Conservation (phyloP, 768 basidiomycete species). For the Russula emetica region DNA sequence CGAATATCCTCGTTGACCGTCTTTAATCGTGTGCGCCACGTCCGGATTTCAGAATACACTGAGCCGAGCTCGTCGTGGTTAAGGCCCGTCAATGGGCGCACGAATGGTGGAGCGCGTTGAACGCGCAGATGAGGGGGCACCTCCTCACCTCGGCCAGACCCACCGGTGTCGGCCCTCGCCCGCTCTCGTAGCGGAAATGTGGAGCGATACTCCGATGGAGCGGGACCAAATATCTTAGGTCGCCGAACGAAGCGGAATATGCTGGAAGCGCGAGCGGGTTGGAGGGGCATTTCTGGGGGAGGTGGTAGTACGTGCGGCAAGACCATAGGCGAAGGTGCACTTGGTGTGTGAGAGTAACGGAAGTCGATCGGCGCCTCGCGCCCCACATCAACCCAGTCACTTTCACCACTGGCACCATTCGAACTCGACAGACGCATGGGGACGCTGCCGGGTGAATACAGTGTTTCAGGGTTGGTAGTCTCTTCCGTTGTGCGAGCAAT, state of each 20-base stretch:
- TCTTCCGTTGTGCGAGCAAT: slow-evolving; percentile 21
- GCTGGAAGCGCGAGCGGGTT: slow-evolving; percentile 21
- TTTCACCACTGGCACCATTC: slow-evolving; percentile 35
- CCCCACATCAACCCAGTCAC: slow-evolving; percentile 60
- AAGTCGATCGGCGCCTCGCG: slow-evolving; percentile 42
- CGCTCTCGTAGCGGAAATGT: slow-evolving; percentile 57
- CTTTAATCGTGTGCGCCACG: slow-evolving; percentile 67
- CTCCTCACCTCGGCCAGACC: slow-evolving; percentile 40
- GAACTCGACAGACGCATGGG: slow-evolving; percentile 29
- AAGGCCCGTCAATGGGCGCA: slow-evolving; percentile 68
- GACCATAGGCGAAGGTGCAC: slow-evolving; percentile 1
- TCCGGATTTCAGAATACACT: slow-evolving; percentile 65
- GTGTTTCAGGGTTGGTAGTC: slow-evolving; percentile 22
- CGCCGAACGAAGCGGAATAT: slow-evolving; percentile 23
- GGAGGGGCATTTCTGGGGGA: slow-evolving; percentile 27
- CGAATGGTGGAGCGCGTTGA: slow-evolving; percentile 65
- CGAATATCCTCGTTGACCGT: slow-evolving; percentile 68
- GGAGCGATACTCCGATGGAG: slow-evolving; percentile 44
- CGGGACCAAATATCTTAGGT: slow-evolving; percentile 28
- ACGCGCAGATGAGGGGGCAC: slow-evolving; percentile 62
- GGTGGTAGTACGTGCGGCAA: slow-evolving; percentile 12
- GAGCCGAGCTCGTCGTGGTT: slow-evolving; percentile 60
- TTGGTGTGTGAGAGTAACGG: slow-evolving; percentile 29
- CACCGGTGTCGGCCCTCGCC: slow-evolving; percentile 32
- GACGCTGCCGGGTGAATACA: slow-evolving; percentile 30